Evolutionary conservation across 768 basidiomycete genomes (phyloP), one percentile per base, ranked within the genome.

Genomic region (Pisolithus marmoratus): DNA sequence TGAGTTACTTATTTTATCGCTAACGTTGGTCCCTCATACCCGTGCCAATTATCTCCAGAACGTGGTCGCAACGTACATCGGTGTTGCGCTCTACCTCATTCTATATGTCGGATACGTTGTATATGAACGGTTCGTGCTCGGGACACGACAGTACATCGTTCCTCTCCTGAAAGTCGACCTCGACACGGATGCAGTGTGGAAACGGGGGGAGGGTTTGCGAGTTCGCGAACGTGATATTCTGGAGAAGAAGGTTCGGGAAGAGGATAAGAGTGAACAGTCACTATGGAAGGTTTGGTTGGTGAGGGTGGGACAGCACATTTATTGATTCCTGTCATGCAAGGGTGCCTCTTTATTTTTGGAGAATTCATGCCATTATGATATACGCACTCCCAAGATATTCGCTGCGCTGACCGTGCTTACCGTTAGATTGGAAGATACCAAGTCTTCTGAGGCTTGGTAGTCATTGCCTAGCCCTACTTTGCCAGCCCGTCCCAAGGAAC

Each of bases 181-280:
- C 26, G 72, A 72, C n/a, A 81, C 74, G 4, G 74, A 78, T 53
- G 80, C 80, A 1, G 77, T 75, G 38, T 82, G 81, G 80, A 63
- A 62, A 8, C 64, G 65, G 0, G 79, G 78, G 8, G 76, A 75
- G 19, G 77, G 75, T 6, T 60, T 46, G 26, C 58, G 56, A 2
- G 40, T 74, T 14, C 67, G 70, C 19, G 70, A 67, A 53, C 63
- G 63, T 40, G 75, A 75, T 50, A 48, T 49, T 37, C 53, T 48
- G 50, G 57, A 57, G 23, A 17, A 7, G 29, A 56, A 22, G 9
- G 36, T 36, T 45, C 15, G 22, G 41, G 20, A 52, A 29, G 45
- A 46, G 41, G 24, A 9, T 7, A 34, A 52, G 34, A 34, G 31
- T 4, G 27, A 23, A 19, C 27, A 12, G 27, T 1, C 22, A 11